Base-by-base conservation (phyloP, 257 asterid species). In the Prunella vulgaris region DNA sequence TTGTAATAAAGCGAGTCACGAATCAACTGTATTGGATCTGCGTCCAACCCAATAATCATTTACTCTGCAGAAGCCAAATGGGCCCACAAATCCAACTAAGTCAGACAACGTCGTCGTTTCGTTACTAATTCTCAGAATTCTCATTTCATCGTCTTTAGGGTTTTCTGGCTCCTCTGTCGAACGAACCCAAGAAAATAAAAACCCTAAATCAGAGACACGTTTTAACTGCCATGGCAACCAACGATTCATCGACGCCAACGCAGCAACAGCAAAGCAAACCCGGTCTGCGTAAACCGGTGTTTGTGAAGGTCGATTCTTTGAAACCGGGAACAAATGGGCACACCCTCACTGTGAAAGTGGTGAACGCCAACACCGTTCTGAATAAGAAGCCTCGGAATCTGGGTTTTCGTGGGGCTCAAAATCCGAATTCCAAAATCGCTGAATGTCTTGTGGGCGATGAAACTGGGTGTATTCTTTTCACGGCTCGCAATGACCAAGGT, bases 401-500 rank as follows among this genome's bases (percentile, higher is more conserved):
- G 40, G 46, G 84, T 48, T 71, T 78, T 40, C 83, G 86, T 73
- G 88, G 80, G 38, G 68, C 71, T 0, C 90, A 81, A 24, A 79
- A 79, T 17, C 84, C 71, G 73, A 86, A 79, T 40, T 75, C 84
- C 35, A 84, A 75, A 78, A 87, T 89, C 71, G 81, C 90, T 4
- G 96, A 89, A 64, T 89, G 96, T 44, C 92, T 89, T 3, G 63
- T 89, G 37, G 95, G 95, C 0, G 96, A 89, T 58, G 96, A 89
- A 20, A 85, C 96, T 12, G 95, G 85, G 33, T 69, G 85, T 21
- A 82, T 89, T 40, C 94, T 89, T 74, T 87, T 87, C 81, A 87
- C 96, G 64, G 96, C 96, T 35, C 90, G 96, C 32, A 85, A 89
- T 9, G 86, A 87, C 8, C 96, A 89, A 89, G 96, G 96, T 89